Conservation (phyloP, 768 basidiomycete species). For the Guyanaporus albipodus region DNA sequence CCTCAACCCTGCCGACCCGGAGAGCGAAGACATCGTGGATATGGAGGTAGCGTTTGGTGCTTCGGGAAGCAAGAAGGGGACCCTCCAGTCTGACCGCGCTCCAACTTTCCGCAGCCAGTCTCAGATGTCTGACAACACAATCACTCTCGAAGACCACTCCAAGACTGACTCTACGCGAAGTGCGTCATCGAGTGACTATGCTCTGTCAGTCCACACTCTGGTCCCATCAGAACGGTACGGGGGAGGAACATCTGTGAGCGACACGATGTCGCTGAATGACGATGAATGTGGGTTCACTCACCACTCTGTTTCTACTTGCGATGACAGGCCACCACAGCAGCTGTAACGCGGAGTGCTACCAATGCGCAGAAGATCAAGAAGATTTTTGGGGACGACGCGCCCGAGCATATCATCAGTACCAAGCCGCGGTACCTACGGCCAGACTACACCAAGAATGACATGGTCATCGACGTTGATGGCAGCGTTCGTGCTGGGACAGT, state of each 20-base stretch:
- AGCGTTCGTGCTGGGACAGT: constrained; percentile 85
- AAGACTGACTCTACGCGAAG: constrained; percentile 17
- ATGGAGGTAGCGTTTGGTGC: constrained; percentile 49
- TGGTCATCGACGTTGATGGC: constrained; percentile 81
- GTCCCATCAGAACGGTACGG: constrained; percentile 19
- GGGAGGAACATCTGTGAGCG: constrained; percentile 19
- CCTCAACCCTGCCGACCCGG: constrained; percentile 37
- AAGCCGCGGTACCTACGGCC: constrained; percentile 85
- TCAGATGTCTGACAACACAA: constrained; percentile 34
- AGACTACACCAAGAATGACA: constrained; percentile 74
- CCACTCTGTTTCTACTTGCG: background rate
- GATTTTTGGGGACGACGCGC: constrained; percentile 60
- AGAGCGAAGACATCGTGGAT: constrained; percentile 53
- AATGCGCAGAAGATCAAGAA: constrained; percentile 57
- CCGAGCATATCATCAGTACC: constrained; percentile 41
- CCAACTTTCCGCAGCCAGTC: constrained; percentile 32
- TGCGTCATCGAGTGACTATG: constrained; percentile 22
- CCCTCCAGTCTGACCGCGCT: constrained; percentile 17
- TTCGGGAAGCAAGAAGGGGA: constrained; percentile 33
- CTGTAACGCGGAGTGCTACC: constrained; percentile 22
- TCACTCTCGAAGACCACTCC: constrained; percentile 29
- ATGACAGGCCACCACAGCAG: constrained; percentile 17
- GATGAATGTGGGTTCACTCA: constrained; percentile 21
- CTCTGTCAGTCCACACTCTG: constrained; percentile 24
- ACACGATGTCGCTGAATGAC: constrained; percentile 20